Evolutionary conservation across 768 basidiomycete genomes (phyloP).

Genomic region (Termitomyces heimii): DNA sequence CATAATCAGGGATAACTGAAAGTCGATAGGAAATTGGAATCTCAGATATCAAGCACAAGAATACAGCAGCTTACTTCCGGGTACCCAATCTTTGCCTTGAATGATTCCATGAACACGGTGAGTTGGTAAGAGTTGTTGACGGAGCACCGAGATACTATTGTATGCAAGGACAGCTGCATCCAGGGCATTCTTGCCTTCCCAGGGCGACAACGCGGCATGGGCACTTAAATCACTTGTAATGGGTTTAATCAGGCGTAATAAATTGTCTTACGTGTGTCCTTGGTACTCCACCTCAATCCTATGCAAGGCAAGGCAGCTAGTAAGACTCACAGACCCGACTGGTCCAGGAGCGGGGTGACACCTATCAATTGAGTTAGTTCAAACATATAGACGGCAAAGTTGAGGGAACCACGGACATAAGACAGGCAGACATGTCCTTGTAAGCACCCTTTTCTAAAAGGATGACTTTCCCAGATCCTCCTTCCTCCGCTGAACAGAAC

Average conservation of each 20-base stretch:
- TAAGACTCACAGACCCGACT: conserved; percentile 58
- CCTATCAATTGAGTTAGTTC: conserved; percentile 31
- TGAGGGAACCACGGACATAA: conserved; percentile 45
- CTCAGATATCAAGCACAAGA: neutral
- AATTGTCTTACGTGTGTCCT: conserved; percentile 58
- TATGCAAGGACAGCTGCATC: conserved; percentile 89
- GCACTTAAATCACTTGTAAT: conserved; percentile 38
- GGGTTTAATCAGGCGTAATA: neutral
- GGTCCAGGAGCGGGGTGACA: conserved; percentile 82
- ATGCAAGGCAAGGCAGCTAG: conserved; percentile 57
- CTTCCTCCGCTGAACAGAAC: conserved; percentile 59
- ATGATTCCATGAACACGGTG: conserved; percentile 80
- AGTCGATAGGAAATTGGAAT: neutral
- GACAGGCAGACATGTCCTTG: conserved; percentile 67
- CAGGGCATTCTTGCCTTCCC: conserved; percentile 80
- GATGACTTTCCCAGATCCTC: conserved; percentile 64
- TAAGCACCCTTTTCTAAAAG: conserved; percentile 72
- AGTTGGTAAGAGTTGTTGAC: conserved; percentile 77
- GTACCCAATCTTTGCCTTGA: conserved; percentile 68
- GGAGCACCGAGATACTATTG: conserved; percentile 68
- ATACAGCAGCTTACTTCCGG: conserved; percentile 46
- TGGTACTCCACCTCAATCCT: conserved; percentile 56
- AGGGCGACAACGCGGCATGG: conserved; percentile 74
- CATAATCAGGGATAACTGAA: conserved; percentile 78
- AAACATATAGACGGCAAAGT: neutral